Conservation (phyloP, 345 rosid species). For the Barbarea vulgaris region DNA sequence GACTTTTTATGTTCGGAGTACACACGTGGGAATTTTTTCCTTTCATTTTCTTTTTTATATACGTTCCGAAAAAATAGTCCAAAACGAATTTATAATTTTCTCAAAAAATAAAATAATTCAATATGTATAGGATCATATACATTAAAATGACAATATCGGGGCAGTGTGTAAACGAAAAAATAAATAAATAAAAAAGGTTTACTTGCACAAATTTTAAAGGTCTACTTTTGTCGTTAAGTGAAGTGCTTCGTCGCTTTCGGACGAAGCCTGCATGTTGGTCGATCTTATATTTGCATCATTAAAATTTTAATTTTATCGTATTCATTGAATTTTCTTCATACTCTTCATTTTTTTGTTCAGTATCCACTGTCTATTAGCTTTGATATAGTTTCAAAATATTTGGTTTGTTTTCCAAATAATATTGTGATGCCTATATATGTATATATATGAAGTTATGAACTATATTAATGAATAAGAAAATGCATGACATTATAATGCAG, state of each 20-base stretch:
- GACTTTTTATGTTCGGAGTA: conserved; percentile 8
- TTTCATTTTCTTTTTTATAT: neutral
- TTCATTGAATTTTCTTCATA: conserved; percentile 27
- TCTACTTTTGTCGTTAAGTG: conserved; percentile 28
- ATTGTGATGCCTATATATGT: neutral
- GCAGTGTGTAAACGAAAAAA: neutral
- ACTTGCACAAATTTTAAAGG: neutral
- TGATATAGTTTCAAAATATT: conserved; percentile 5
- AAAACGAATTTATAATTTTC: conserved; percentile 3
- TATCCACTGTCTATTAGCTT: neutral
- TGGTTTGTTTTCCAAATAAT: neutral
- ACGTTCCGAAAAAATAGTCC: neutral
- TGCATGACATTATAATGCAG: neutral
- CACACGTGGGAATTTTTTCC: neutral
- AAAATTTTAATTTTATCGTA: neutral
- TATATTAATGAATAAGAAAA: neutral
- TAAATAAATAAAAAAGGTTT: neutral
- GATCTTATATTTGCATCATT: conserved; percentile 24
- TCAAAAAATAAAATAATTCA: neutral
- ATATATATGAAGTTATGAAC: too few relatives aligned
- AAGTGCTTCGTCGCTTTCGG: conserved; percentile 41
- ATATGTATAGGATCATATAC: neutral
- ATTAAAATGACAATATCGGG: neutral
- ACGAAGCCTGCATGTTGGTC: conserved; percentile 35
- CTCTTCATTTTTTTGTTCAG: neutral